Conservation (phyloP, 1,139 yeast species). For the Hansenula lynferdii region DNA sequence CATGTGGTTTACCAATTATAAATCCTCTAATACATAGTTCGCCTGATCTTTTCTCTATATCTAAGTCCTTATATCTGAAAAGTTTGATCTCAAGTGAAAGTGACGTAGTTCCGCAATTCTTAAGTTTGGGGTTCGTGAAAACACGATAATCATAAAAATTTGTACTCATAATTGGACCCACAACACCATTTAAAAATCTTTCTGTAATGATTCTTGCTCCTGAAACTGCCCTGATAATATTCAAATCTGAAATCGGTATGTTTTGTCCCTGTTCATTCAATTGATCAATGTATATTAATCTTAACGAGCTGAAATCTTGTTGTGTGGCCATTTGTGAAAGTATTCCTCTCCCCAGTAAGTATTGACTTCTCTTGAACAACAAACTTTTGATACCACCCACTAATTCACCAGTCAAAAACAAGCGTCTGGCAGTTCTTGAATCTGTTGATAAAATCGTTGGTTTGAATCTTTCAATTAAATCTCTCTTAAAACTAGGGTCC, state of each 20-base stretch:
- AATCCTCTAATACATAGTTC: slow-evolving; percentile 59
- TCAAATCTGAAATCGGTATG: slow-evolving; percentile 31
- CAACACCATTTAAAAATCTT: slow-evolving; percentile 37
- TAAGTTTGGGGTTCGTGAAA: slow-evolving; percentile 26
- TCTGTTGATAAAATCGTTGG: slow-evolving; percentile 15
- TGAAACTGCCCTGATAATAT: slow-evolving; percentile 39
- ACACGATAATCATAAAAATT: slow-evolving; percentile 62
- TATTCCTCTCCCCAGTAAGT: slow-evolving; percentile 34
- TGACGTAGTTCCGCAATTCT: slow-evolving; percentile 29
- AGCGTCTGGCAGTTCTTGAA: slow-evolving; percentile 1
- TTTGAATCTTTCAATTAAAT: slow-evolving; percentile 3
- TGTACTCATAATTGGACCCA: slow-evolving; percentile 57
- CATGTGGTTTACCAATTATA: slow-evolving; percentile 50
- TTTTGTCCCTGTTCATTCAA: slow-evolving; percentile 4
- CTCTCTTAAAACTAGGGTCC: not conserved
- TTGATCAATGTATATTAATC: slow-evolving; percentile 35
- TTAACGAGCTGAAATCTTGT: slow-evolving; percentile 21
- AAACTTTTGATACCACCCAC: slow-evolving; percentile 9
- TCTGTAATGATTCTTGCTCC: slow-evolving; percentile 53
- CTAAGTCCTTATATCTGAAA: slow-evolving; percentile 34
- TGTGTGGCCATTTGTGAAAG: slow-evolving; percentile 29
- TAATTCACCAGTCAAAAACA: not conserved
- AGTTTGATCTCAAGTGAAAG: slow-evolving; percentile 32
- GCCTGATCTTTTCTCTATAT: slow-evolving; percentile 39
- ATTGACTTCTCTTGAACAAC: slow-evolving; percentile 27